Conservation (phyloP, 148 eudicot genomes). For the Rhododendron kiyosumense region DNA sequence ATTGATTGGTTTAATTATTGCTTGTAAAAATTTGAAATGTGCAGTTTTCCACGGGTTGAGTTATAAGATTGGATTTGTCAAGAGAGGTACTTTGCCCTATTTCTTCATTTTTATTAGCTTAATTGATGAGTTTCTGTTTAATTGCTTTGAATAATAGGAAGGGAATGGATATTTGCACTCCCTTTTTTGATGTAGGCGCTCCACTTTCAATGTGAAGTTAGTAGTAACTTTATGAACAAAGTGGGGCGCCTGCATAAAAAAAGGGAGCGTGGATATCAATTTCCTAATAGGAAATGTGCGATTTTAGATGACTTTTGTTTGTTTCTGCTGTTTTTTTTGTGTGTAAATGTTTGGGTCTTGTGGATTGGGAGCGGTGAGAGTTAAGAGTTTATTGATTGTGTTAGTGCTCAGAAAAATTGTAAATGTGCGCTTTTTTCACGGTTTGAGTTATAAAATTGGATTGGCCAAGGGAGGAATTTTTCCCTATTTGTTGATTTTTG, state of each 20-base stretch:
- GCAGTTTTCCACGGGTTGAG: too few relatives aligned
- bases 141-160: not conserved
- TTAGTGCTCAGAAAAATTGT: too few relatives aligned
- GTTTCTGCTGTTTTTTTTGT: not conserved
- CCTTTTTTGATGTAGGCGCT: too few relatives aligned
- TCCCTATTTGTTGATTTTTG: too few relatives aligned
- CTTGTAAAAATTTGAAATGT: not conserved
- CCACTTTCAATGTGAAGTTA: too few relatives aligned
- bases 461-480: too few relatives aligned
- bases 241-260: too few relatives aligned
- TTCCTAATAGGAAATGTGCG: not conserved
- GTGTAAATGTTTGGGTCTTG: not conserved
- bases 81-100: not conserved
- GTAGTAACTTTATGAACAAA: too few relatives aligned
- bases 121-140: not conserved
- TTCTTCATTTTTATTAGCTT: not conserved
- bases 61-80: not conserved
- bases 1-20: not conserved
- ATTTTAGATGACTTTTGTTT: not conserved
- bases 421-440: too few relatives aligned
- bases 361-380: not conserved
- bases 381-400: not conserved
- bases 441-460: too few relatives aligned
- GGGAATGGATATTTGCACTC: too few relatives aligned
- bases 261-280: too few relatives aligned